Evolutionary conservation across 2,329 filamentous ascomycete species (phyloP), one percentile per base, ranked within the genome.

Genomic region (Sporothrix schenckii): DNA sequence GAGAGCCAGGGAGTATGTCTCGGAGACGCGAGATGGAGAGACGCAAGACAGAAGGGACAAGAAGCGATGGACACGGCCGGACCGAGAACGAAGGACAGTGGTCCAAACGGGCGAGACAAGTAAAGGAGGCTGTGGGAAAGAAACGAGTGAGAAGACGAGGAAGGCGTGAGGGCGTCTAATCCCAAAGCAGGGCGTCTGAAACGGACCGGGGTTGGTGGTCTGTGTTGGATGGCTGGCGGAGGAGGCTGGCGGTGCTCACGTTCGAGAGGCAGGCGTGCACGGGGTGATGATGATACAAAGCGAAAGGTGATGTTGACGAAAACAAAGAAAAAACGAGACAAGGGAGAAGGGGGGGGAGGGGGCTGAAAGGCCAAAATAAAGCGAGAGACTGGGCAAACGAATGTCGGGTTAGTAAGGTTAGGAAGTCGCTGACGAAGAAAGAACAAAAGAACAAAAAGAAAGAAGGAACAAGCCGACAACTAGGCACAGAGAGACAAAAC

Each of bases 171-270:
- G 65, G 65, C 65, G 65, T 67, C 65, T 66, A 66, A 52, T 34
- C 39, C 39, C 58, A 65, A 66, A 54, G 65, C 49, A 67, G 65
- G 65, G 50, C 65, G 65, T 67, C 50, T 66, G 65, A 67, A 67
- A 67, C 63, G 56, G 27, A n/a, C 61, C 41, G 61, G 58, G 44
- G 24, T 65, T 5, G 44, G 41, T 50, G 44, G 60, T 44, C 19
- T 34, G 61, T 50, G 61, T 19, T 24, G 24, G 27, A 27, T 34
- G 56, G 49, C 19, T 10, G 19, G 41, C 41, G 47, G 49, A 53
- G 65, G 58, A 69, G 68, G 68, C 56, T 69, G 58, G 58, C n/a
- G 39, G 53, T 39, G 24, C 14, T 24, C 21, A 50, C n/a, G 34
- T 49, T 30, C 53, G 66, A 49, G 34, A 50, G n/a, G 61, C 61